Evolutionary conservation across 768 basidiomycete genomes (phyloP), one percentile per base, ranked within the genome.

Genomic region (Boletus rufocinnamomeus): DNA sequence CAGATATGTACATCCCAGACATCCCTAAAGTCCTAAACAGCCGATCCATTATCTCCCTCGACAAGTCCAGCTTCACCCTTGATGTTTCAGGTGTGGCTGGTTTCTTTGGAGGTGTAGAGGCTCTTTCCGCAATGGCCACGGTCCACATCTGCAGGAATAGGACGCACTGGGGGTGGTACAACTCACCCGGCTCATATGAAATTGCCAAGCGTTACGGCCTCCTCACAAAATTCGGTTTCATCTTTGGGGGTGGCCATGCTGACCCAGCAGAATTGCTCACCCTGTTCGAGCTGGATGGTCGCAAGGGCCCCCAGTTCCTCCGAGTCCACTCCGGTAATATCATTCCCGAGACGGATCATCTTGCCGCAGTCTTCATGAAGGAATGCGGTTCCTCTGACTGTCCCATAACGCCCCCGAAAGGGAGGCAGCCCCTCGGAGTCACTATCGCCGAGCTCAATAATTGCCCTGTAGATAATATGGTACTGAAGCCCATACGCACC

Each of bases 111-210:
- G 72, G 73, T n/a, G 62, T 68, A 23, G 73, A 74, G 45, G 73
- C 73, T 14, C 60, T 68, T 30, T 63, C 73, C 4, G 70, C 72
- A n/a, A 74, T 74, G 72, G 64, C 67, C 17, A 71, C 68, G 11
- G 70, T 74, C 17, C 73, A 74, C 34, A 38, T 74, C 19, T 68
- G 63, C 49, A 53, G 58, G 47, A 61, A 71, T 7, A 63, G 68
- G 57, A 71, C 63, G 28, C 58, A 23, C 58, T 53, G 71, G 50
- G 73, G 72, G n/a, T 74, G 70, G 70, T 74, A 74, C 52, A 74
- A 74, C 46, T 72, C 72, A 4, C 72, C 72, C 23, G 72, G 72
- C 32, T 69, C 72, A 19, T 74, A 72, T 37, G 58, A 56, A 43
- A 57, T 74, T 27, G 73, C 72, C 32, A 74, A 66, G 57, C 63